Evolutionary conservation across 176 grass and related monocot genomes (phyloP).

Genomic region (Zea luxurians): DNA sequence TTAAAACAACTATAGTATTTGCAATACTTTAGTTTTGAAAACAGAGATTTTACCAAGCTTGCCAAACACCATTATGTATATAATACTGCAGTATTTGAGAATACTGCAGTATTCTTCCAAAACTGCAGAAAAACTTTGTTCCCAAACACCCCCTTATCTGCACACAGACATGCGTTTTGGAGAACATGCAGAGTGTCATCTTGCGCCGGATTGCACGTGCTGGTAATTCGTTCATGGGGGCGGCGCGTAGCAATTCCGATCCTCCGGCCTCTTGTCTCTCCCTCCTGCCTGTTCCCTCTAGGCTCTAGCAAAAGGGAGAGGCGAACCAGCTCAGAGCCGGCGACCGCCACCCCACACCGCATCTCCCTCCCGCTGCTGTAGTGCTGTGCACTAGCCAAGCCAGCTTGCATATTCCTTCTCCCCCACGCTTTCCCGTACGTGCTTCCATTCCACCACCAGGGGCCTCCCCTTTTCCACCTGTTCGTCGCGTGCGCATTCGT

Average conservation of each 20-base stretch:
- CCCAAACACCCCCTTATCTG: too few species aligned
- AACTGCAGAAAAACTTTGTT: too few species aligned
- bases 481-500: background rate
- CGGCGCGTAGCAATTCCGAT: conserved; percentile 16
- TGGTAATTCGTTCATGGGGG: background rate
- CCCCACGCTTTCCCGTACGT: conserved; percentile 29
- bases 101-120: too few species aligned
- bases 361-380: background rate
- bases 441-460: background rate
- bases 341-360: conserved; percentile 50
- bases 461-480: conserved; percentile 40
- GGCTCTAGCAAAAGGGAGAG: conserved; percentile 25
- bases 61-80: too few species aligned
- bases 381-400: background rate
- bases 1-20: too few species aligned
- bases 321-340: conserved; percentile 40
- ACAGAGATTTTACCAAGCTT: too few species aligned
- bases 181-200: conserved; percentile 1
- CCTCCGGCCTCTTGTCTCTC: background rate
- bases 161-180: background rate
- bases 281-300: background rate
- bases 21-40: too few species aligned
- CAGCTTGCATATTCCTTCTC: conserved; percentile 60
- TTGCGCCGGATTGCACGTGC: background rate
- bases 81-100: too few species aligned